Percentiles rank a stretch among this genome's conserved stretches.
Evolutionary conservation across 1,284 basidiomycete species (phyloP).

Genomic region (Pseudozyma flocculosa): DNA sequence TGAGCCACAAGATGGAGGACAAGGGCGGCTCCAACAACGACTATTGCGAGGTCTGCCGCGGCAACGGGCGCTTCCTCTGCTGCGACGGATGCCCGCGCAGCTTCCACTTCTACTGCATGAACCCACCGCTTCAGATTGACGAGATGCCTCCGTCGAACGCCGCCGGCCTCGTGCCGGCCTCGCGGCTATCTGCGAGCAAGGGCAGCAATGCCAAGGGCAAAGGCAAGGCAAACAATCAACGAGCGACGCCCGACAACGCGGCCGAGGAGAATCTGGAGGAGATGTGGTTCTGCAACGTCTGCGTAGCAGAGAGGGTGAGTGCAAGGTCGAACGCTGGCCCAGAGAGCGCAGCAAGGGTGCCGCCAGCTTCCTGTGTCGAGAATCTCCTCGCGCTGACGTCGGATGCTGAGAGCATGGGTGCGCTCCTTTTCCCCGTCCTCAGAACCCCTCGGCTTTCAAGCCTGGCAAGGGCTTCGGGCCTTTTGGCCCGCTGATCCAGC

Average conservation of each 20-base stretch:
- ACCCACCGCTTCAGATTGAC: slow-evolving; percentile 85
- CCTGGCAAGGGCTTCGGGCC: slow-evolving; percentile 45
- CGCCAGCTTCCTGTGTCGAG: too few species aligned
- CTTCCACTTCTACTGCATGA: slow-evolving; percentile 93
- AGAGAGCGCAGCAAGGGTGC: not conserved
- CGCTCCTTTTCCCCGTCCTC: too few species aligned
- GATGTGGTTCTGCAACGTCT: slow-evolving; percentile 88
- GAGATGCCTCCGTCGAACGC: slow-evolving; percentile 66
- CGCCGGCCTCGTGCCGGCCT: slow-evolving; percentile 22
- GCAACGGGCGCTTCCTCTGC: slow-evolving; percentile 70
- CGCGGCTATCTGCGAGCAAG: not conserved
- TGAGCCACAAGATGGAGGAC: slow-evolving; percentile 22
- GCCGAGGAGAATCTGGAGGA: slow-evolving; percentile 63
- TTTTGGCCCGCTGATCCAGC: slow-evolving; percentile 67
- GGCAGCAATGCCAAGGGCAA: slow-evolving; percentile 10
- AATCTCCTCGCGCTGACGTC: too few species aligned
- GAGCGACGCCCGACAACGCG: slow-evolving; percentile 13
- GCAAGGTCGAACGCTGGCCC: not conserved
- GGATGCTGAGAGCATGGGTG: too few species aligned
- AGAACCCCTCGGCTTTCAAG: slow-evolving; percentile 4
- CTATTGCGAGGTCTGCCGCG: slow-evolving; percentile 85
- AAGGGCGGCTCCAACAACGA: slow-evolving; percentile 74
- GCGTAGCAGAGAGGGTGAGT: slow-evolving; percentile 59
- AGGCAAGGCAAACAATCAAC: slow-evolving; percentile 13
- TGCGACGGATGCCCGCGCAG: slow-evolving; percentile 95